phyloP scores from a whole-genome alignment of 345 rosid species.

The Triadica sebifera region DNA sequence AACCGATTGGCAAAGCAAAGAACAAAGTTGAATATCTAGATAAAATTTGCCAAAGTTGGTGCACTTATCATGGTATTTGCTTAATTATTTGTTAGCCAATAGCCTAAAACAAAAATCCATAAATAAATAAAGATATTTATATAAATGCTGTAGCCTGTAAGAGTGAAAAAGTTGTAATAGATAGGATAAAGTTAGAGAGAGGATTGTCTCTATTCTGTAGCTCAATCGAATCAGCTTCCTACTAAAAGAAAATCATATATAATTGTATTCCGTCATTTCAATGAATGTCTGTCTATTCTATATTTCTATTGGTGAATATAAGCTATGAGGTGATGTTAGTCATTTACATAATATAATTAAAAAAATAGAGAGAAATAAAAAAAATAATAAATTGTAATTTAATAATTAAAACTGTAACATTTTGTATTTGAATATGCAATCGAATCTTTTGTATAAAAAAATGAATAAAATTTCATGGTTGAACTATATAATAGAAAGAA shows the following conservation, averaged over 20 bases:
- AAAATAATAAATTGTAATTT: not conserved
- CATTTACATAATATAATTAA: not conserved
- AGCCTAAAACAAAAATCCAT: not conserved
- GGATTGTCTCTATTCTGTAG: not conserved
- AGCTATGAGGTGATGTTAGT: not conserved
- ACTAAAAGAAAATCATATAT: not conserved
- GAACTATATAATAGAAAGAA: too few species aligned
- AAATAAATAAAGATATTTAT: slow-evolving; percentile 3
- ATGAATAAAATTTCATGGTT: too few species aligned
- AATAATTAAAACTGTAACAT: too few species aligned
- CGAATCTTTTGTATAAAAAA: too few species aligned
- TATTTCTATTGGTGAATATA: slow-evolving; percentile 1
- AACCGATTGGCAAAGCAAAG: slow-evolving; percentile 30
- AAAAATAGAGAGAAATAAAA: not conserved
- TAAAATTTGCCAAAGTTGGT: not conserved
- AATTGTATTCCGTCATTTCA: not conserved
- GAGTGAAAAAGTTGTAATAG: not conserved
- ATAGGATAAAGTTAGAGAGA: not conserved
- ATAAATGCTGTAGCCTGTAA: not conserved
- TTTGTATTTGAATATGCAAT: too few species aligned
- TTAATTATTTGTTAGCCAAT: not conserved
- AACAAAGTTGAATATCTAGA: slow-evolving; percentile 18
- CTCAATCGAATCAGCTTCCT: not conserved
- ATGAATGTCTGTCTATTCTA: slow-evolving; percentile 2
- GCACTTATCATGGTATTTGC: not conserved